Evolutionary conservation across 495 filamentous ascomycete genomes (phyloP), one percentile per base, ranked within the genome.

Genomic region (Neurospora sp.): DNA sequence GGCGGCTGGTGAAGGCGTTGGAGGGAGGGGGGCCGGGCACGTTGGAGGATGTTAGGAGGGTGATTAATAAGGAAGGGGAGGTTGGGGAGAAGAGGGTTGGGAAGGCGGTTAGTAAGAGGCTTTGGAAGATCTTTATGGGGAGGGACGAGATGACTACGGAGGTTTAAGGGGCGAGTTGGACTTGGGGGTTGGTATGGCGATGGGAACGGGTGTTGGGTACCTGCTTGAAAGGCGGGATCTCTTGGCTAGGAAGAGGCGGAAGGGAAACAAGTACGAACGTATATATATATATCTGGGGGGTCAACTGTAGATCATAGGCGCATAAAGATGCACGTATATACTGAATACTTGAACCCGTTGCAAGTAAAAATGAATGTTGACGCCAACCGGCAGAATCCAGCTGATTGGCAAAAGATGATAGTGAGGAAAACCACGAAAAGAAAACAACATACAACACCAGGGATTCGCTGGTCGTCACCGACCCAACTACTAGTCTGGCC

Each of bases 91-190:
- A 88, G 20, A 86, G 86, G 14, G 83, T 96, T 31, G 93, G 93
- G 7, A 87, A 83, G 45, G 87, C 90, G 1, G 84, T 90, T n/a
- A 95, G 93, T 75, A 87, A 84, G 80, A 85, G 93, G 73, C 75
- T 96, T 48, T 87, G 90, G 73, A 93, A 90, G 78, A 89, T 95
- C 0, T 93, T 94, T 77, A 90, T 87, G 79, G 89, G 90, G 3
- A 82, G 80, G 59, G 90, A 94, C 80, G 87, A 90, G 70, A 79
- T 74, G 16, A 91, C 89, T 40, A 89, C 85, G 42, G 91, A 94
- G 82, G 83, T 94, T 70, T 94, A 81, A 8, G 38, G 38, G 38
- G 38, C 7, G 38, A 38, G 38, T 38, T 9, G 38, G 38, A 8
- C 38, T 38, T 35, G 38, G 38, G 38, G 6, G 8, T 38, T 1